phyloP scores from a whole-genome alignment of 345 rosid genomes.

The Arabis alpina region DNA sequence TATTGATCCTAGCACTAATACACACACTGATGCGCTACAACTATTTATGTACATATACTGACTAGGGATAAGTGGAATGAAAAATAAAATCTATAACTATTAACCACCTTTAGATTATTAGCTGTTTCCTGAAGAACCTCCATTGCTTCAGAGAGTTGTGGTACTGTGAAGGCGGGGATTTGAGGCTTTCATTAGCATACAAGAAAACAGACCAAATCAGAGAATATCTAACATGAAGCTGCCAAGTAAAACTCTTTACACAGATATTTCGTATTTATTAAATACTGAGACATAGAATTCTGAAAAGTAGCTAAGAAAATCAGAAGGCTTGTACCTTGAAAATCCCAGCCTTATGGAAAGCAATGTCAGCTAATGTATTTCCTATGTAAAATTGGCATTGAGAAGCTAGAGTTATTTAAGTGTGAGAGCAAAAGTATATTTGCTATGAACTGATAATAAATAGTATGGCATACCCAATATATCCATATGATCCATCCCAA shows the following conservation, averaged over 20 bases:
- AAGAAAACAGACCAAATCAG: conserved; percentile 65
- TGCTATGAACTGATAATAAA: conserved; percentile 8
- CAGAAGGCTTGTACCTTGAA: conserved; percentile 68
- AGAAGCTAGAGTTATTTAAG: conserved; percentile 27
- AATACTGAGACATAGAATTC: conserved; percentile 20
- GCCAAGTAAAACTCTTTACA: conserved; percentile 40
- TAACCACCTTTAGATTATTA: conserved; percentile 52
- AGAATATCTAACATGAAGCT: conserved; percentile 48
- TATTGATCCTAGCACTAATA: conserved; percentile 14
- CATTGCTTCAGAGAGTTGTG: conserved; percentile 88
- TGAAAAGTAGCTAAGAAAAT: conserved; percentile 1
- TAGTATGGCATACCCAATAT: conserved; percentile 52
- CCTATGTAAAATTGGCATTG: conserved; percentile 53
- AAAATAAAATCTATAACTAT: conserved; percentile 6
- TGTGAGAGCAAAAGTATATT: neutral
- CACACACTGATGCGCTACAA: neutral
- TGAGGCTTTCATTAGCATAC: conserved; percentile 70
- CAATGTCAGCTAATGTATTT: conserved; percentile 71
- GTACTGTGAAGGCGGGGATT: conserved; percentile 82
- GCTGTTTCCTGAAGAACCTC: conserved; percentile 67
- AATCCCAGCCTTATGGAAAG: conserved; percentile 89
- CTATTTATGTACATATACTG: neutral
- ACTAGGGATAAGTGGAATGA: neutral
- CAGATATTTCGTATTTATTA: conserved; percentile 31
- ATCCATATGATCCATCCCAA: conserved; percentile 91